phyloP scores from a whole-genome alignment of 2,329 filamentous ascomycete genomes.

The Stenocarpella maydis region DNA sequence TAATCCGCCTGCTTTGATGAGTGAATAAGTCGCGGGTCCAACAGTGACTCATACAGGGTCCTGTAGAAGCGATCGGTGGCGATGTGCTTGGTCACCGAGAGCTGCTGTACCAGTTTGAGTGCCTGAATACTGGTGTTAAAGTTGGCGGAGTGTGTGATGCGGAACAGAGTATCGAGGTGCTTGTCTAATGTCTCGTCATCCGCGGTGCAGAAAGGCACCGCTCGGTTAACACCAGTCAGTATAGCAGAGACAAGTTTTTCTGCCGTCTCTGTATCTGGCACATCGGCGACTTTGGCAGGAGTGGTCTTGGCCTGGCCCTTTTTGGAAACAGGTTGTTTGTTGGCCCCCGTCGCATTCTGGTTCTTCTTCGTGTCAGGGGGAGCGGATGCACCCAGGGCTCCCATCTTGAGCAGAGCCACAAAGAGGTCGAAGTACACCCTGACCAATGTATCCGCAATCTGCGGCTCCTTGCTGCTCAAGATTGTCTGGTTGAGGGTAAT shows the following conservation, averaged over 20 bases:
- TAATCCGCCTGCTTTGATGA: constrained; percentile 97
- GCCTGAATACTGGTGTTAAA: constrained; percentile 99
- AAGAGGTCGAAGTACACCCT: constrained; percentile 95
- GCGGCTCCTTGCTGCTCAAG: constrained; percentile 82
- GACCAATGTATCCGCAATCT: constrained; percentile 80
- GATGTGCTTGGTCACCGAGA: constrained; percentile 81
- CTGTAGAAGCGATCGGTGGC: constrained; percentile 92
- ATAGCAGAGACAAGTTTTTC: constrained; percentile 95
- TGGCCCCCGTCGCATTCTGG: constrained; percentile 47
- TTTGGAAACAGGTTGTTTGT: constrained; percentile 44
- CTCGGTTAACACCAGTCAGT: constrained; percentile 92
- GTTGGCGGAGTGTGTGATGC: constrained; percentile 95
- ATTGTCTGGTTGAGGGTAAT: constrained; percentile 98
- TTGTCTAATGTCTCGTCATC: constrained; percentile 83
- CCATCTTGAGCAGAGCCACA: constrained; percentile 77
- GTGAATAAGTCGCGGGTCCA: constrained; percentile 86
- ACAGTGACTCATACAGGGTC: constrained; percentile 91
- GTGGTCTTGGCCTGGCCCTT: constrained; percentile 38
- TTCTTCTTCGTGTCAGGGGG: constrained; percentile 49
- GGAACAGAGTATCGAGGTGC: constrained; percentile 93
- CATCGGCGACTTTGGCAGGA: constrained; percentile 47
- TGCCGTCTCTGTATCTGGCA: constrained; percentile 71
- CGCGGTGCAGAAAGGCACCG: constrained; percentile 88
- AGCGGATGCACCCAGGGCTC: constrained; percentile 52
- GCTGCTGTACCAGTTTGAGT: constrained; percentile 91